Conservation (phyloP, 768 basidiomycete species). For the Mycena galopus region DNA sequence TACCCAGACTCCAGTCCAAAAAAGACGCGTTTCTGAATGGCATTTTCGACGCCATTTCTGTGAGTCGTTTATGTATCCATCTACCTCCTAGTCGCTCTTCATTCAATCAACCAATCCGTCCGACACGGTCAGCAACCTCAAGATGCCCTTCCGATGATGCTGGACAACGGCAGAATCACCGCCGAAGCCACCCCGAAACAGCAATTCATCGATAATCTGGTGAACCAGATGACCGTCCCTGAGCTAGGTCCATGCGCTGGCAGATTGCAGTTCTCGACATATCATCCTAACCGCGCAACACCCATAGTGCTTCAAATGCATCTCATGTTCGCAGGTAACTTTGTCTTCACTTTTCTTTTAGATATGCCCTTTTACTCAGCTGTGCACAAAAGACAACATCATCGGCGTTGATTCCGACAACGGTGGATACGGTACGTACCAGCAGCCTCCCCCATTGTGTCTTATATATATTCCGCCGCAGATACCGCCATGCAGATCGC, state of each 20-base stretch:
- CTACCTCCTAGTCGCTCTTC: neutral
- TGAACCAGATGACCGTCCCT: slow-evolving; percentile 34
- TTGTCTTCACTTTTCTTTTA: neutral
- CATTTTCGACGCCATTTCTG: slow-evolving; percentile 20
- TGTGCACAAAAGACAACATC: slow-evolving; percentile 25
- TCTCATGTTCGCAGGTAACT: slow-evolving; percentile 35
- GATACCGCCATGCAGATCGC: slow-evolving; percentile 28
- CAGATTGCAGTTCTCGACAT: neutral
- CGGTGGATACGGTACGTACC: slow-evolving; percentile 25
- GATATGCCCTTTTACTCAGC: neutral
- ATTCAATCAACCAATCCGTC: neutral
- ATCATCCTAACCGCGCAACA: neutral
- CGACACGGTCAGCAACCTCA: slow-evolving; percentile 19
- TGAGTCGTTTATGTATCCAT: neutral
- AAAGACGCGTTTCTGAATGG: slow-evolving; percentile 32
- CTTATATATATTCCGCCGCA: neutral
- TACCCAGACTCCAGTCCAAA: slow-evolving; percentile 6
- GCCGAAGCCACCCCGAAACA: slow-evolving; percentile 16
- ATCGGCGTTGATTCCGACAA: slow-evolving; percentile 35
- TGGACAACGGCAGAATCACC: neutral
- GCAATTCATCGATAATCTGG: slow-evolving; percentile 31
- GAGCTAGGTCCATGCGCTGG: slow-evolving; percentile 26
- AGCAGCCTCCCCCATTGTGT: neutral
- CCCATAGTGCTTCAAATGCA: slow-evolving; percentile 32
- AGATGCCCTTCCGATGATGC: neutral